phyloP scores from a whole-genome alignment of 495 filamentous ascomycete genomes.

The Monascus purpureus region DNA sequence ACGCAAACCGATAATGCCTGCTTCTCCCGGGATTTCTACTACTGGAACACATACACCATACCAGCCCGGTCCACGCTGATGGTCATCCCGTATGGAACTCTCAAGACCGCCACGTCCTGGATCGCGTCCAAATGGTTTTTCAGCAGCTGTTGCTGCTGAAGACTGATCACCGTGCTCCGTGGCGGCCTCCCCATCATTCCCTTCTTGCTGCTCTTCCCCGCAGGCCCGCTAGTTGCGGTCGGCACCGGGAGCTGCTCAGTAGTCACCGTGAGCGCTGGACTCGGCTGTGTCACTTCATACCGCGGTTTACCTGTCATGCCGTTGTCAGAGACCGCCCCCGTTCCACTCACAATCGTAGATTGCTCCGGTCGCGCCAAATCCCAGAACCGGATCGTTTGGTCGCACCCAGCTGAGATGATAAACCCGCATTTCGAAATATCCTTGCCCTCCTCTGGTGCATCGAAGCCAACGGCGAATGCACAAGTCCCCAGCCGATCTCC shows the following conservation, averaged over 20 bases:
- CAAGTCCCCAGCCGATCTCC: conserved; percentile 47
- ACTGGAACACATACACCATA: conserved; percentile 81
- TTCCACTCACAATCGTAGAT: conserved; percentile 65
- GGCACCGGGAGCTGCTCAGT: conserved; percentile 51
- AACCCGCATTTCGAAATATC: conserved; percentile 40
- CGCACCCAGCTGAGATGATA: conserved; percentile 73
- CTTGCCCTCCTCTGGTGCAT: conserved; percentile 31
- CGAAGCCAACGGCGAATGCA: conserved; percentile 35
- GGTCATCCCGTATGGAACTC: conserved; percentile 84
- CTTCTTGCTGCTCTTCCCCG: conserved; percentile 19
- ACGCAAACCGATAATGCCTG: no score
- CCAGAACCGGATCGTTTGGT: conserved; percentile 90
- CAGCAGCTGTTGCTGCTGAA: conserved; percentile 74
- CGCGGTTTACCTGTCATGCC: conserved; percentile 37
- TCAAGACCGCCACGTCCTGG: conserved; percentile 74
- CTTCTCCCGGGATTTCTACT: no score
- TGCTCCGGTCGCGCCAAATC: conserved; percentile 60
- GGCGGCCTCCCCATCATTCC: conserved; percentile 38
- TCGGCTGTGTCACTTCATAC: conserved; percentile 59
- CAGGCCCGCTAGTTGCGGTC: conserved; percentile 13
- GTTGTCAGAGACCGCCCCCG: conserved; percentile 49
- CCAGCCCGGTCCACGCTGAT: conserved; percentile 85
- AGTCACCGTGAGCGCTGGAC: conserved; percentile 51
- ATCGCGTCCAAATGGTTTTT: conserved; percentile 83
- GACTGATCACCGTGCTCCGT: conserved; percentile 72